Base-by-base conservation (phyloP, 139 green algal species). In the Dunaliella primolecta region DNA sequence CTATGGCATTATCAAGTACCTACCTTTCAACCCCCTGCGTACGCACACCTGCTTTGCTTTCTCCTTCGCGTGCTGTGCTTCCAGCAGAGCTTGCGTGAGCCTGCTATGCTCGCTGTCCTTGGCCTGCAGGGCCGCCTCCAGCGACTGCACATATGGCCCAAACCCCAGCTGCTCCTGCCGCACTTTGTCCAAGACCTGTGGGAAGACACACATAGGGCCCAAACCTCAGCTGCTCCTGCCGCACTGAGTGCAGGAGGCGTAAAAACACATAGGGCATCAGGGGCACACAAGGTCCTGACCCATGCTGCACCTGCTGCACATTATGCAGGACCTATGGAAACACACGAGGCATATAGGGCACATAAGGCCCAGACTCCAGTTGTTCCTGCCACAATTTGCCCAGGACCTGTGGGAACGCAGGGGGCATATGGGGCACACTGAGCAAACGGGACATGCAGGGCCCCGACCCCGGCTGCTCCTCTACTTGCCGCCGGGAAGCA, bases 61-160 rank as follows among this genome's bases (percentile, higher is more conserved):
- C 83, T 94, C 91, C 81, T 92, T 93, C 36, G 84, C 84, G 0
- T 80, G 37, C 20, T 85, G 70, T 23, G 80, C 87, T 36, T 92
- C 78, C 70, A 87, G 25, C 34, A 55, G 7, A 27, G 56, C 24
- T 64, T 84, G 31, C 31, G 46, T n/a, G 0, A 86, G 74, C 35
- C 71, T 23, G 2, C 86, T 37, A 21, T 85, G 27, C 70, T 88
- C 87, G 1, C 2, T 64, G 0, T 30, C 15, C 55, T 57, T 86
- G 36, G 76, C 75, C 81, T 87, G 37, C 70, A 94, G 76, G 23
- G 86, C 83, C 32, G 83, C 55, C 79, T 85, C 38, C 72, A 85
- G 83, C 0, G 70, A 75, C 7, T 78, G 46, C 30, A 83, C 37
- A 37, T 82, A 71, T 31, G 80, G 80, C 30, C 75, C 89, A 64